These are phyloP conservation scores for Fusarium incarnatum DNA, from an alignment of 2,329 filamentous ascomycete species.

Conservation along the genomic window DNA sequence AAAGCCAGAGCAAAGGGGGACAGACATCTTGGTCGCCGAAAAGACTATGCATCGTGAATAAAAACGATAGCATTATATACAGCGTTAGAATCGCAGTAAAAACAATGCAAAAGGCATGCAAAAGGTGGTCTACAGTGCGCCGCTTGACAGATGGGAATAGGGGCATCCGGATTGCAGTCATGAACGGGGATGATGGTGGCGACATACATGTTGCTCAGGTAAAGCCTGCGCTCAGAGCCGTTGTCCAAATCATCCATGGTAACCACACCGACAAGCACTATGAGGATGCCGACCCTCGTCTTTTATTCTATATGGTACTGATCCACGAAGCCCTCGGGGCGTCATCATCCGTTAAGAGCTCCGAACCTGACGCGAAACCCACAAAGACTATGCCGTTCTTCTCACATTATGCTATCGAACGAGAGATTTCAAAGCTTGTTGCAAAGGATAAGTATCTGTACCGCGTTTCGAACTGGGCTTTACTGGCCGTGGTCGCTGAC, in stretches of 20 bases:
- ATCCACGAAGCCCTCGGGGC: slow-evolving; percentile 20
- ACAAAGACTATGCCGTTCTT: slow-evolving; percentile 1
- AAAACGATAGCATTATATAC: not conserved
- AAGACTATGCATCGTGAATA: not conserved
- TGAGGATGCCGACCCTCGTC: not conserved
- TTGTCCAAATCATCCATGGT: slow-evolving; percentile 22
- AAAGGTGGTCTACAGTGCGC: not conserved
- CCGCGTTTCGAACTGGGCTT: slow-evolving; percentile 25
- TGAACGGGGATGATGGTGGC: not conserved
- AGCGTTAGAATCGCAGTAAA: not conserved
- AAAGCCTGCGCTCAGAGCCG: slow-evolving; percentile 1
- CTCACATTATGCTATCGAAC: not conserved
- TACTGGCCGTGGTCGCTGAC: slow-evolving; percentile 29
- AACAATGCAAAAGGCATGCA: not conserved
- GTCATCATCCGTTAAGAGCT: not conserved
- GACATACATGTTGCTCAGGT: not conserved
- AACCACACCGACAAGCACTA: not conserved
- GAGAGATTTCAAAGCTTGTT: slow-evolving; percentile 1
- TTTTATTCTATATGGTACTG: slow-evolving; percentile 31
- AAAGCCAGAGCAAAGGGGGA: not conserved
- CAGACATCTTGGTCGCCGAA: not conserved
- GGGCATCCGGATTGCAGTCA: not conserved
- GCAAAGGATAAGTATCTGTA: not conserved
- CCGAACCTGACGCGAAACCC: not conserved
- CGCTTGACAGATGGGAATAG: not conserved